Conservation (phyloP, 225 moss, liverwort and hornwort genomes). For the Sphagnum tenellum region DNA sequence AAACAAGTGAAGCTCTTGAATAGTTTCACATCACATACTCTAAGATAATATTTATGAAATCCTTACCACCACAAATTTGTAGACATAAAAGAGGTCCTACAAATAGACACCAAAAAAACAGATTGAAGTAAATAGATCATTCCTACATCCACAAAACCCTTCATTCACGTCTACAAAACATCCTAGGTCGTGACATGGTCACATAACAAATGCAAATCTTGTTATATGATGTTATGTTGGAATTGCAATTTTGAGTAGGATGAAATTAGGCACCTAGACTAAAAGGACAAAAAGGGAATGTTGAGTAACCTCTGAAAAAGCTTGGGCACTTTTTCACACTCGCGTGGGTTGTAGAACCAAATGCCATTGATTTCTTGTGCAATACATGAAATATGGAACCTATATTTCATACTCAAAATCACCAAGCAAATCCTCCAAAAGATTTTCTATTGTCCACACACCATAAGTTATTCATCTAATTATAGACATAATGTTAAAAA, state of each 20-base stretch:
- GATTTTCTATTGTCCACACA: constrained; percentile 50
- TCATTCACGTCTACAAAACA: too few species aligned
- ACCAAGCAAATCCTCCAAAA: constrained; percentile 84
- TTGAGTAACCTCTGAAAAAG: constrained; percentile 64
- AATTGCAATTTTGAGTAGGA: too few species aligned
- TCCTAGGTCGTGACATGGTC: too few species aligned
- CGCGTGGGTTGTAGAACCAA: constrained; percentile 90
- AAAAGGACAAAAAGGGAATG: background rate
- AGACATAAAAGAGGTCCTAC: too few species aligned
- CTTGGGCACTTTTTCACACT: constrained; percentile 90
- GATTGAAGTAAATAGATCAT: background rate
- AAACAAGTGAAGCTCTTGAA: background rate
- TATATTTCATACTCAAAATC: constrained; percentile 99
- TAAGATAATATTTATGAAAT: too few species aligned
- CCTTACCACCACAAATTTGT: too few species aligned
- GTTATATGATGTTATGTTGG: too few species aligned
- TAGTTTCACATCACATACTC: background rate
- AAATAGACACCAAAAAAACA: background rate
- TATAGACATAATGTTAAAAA: too few species aligned
- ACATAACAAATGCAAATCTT: too few species aligned
- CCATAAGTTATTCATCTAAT: too few species aligned
- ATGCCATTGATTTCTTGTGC: constrained; percentile 94
- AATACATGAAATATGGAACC: constrained; percentile 84
- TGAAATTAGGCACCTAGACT: too few species aligned
- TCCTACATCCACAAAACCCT: too few species aligned